phyloP scores from a whole-genome alignment of 495 filamentous ascomycete genomes.

The Choiromyces venosus region DNA sequence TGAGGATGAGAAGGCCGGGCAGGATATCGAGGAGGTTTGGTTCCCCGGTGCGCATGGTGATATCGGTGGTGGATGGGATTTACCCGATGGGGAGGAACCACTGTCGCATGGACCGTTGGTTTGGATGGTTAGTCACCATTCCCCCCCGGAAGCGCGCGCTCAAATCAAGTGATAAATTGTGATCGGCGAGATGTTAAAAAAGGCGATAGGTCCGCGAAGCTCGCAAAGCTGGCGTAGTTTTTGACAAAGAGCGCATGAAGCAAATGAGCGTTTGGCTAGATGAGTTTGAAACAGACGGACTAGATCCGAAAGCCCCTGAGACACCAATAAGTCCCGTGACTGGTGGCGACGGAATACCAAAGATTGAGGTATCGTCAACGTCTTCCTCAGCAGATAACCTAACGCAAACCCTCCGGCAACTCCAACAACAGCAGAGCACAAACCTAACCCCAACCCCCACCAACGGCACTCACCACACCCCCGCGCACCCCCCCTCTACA shows the following conservation, averaged over 20 bases:
- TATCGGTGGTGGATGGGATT: conserved; percentile 77
- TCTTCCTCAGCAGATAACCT: conserved; percentile 1
- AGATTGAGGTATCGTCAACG: conserved; percentile 25
- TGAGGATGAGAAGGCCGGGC: conserved; percentile 55
- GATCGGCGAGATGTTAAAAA: not conserved
- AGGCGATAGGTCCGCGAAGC: conserved; percentile 58
- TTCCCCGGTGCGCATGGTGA: conserved; percentile 79
- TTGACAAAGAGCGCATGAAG: conserved; percentile 63
- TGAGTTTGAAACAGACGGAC: conserved; percentile 39
- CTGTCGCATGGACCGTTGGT: conserved; percentile 70
- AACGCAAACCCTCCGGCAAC: not conserved
- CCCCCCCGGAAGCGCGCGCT: not conserved
- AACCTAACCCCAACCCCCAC: conserved; percentile 12
- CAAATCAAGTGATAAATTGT: not conserved
- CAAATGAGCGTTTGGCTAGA: conserved; percentile 58
- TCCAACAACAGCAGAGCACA: not conserved
- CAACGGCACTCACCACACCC: conserved; percentile 11
- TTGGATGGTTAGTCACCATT: conserved; percentile 63
- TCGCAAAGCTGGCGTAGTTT: conserved; percentile 63
- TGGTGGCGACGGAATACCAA: conserved; percentile 7
- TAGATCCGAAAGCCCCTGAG: not conserved
- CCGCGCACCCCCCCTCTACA: conserved; percentile 43
- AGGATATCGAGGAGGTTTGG: conserved; percentile 80
- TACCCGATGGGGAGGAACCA: conserved; percentile 52
- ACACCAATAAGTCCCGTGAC: conserved; percentile 1